phyloP scores from a whole-genome alignment of 2,329 filamentous ascomycete species.

The Xylariomycetidae sp. region DNA sequence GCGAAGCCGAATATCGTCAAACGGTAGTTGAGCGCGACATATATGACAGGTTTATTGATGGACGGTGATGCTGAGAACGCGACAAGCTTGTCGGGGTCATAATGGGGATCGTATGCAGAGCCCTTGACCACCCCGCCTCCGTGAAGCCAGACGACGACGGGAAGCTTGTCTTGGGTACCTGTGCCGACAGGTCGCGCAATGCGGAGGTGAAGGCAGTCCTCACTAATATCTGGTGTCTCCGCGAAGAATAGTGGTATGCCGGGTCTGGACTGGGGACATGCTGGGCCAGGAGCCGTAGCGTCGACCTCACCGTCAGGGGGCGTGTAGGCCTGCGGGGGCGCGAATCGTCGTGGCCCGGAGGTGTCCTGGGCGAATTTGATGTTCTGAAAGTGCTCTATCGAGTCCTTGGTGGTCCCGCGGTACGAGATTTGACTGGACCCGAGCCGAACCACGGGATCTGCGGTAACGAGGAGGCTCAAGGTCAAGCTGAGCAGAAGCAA shows the following conservation, averaged over 20 bases:
- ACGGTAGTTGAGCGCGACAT: slow-evolving; percentile 23
- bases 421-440: slow-evolving; percentile 10
- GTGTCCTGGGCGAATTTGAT: slow-evolving; percentile 24
- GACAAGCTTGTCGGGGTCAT: slow-evolving; percentile 18
- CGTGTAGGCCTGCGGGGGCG: slow-evolving; percentile 20
- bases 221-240: slow-evolving; percentile 18
- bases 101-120: slow-evolving; percentile 19
- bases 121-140: slow-evolving; percentile 24
- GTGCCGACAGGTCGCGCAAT: slow-evolving; percentile 20
- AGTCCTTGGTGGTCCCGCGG: slow-evolving; percentile 5
- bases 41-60: slow-evolving; percentile 20
- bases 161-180: slow-evolving; percentile 12
- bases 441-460: slow-evolving; percentile 7
- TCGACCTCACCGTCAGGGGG: slow-evolving; percentile 17
- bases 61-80: slow-evolving; percentile 10
- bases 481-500: too few relatives aligned
- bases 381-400: slow-evolving; percentile 22
- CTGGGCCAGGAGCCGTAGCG: slow-evolving; percentile 17
- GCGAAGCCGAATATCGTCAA: slow-evolving; percentile 29
- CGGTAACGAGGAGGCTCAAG: too few relatives aligned
- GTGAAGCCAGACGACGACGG: slow-evolving; percentile 21
- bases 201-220: slow-evolving; percentile 23
- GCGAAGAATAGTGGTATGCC: slow-evolving; percentile 20
- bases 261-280: slow-evolving; percentile 22
- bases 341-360: slow-evolving; percentile 19